Evolutionary conservation across 2,329 filamentous ascomycete species (phyloP).

Genomic region (Colletotrichum cereale): DNA sequence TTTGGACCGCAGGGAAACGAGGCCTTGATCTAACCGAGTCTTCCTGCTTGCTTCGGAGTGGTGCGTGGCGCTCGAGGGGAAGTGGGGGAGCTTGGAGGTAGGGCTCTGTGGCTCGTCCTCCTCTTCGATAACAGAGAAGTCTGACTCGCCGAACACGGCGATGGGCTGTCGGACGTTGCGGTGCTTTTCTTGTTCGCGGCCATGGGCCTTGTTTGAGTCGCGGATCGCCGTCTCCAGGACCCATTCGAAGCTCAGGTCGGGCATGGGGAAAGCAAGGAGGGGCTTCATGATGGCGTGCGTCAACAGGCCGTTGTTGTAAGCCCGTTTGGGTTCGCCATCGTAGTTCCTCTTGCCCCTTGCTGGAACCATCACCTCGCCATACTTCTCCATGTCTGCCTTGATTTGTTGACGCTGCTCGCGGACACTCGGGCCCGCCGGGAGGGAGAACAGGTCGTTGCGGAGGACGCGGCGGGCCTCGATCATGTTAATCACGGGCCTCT

Average conservation of each 20-base stretch:
- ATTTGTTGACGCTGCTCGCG: slow-evolving; percentile 20
- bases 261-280: slow-evolving; percentile 28
- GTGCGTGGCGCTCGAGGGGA: slow-evolving; percentile 37
- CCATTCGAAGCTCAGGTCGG: slow-evolving; percentile 34
- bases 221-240: slow-evolving; percentile 28
- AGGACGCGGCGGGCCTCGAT: slow-evolving; percentile 33
- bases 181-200: background rate
- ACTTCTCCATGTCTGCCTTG: slow-evolving; percentile 22
- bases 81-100: slow-evolving; percentile 27
- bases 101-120: slow-evolving; percentile 37
- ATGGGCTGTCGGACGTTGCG: slow-evolving; percentile 35
- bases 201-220: slow-evolving; percentile 25
- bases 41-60: slow-evolving; percentile 28
- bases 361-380: slow-evolving; percentile 10
- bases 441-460: slow-evolving; percentile 23
- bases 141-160: slow-evolving; percentile 30
- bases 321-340: slow-evolving; percentile 27
- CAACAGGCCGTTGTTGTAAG: slow-evolving; percentile 31
- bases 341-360: slow-evolving; percentile 22
- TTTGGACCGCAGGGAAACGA: slow-evolving; percentile 11
- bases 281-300: slow-evolving; percentile 31
- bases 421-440: slow-evolving; percentile 19
- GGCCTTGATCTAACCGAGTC: slow-evolving; percentile 19
- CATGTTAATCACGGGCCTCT: slow-evolving; percentile 14
- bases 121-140: slow-evolving; percentile 32